Evolutionary conservation across 371 early-diverging fungal species (phyloP), one percentile per base, ranked within the genome.

Genomic region (Mucor mucedo): DNA sequence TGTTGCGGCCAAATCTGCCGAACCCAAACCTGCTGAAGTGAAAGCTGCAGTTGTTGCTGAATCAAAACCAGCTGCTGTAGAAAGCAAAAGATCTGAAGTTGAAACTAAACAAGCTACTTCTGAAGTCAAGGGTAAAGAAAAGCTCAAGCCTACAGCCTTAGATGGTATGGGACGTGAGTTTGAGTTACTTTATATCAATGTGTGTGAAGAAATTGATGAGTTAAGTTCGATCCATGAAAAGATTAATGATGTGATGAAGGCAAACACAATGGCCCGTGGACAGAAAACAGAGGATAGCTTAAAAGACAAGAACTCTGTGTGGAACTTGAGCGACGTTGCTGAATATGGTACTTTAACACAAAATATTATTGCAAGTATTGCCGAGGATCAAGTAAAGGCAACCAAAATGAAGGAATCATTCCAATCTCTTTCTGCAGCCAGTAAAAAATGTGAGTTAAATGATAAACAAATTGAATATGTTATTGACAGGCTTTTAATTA

Each of bases 111-210:
- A 40, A 30, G 45, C 21, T 28, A 21, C 30, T 7, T 0, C 35
- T 35, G 35, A 35, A 35, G 35, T 4, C 8, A 35, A 35, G 8
- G 8, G 35, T 35, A 54, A 58, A 47, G 63, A 55, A 53, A 45
- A 63, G 49, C 55, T 60, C 9, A 66, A 63, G 40, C 58, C 68
- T 13, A 66, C 65, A 54, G 58, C 55, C 21, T 50, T 57, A 27
- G 64, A 72, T 45, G 65, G 71, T 11, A 73, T 77, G 73, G 73
- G 70, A 2, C 54, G 54, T 29, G 69, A 63, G 52, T 77, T 67
- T 45, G 77, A 77, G 65, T 16, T 27, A 9, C 42, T 66, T 8
- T 73, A 69, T 49, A 58, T 73, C n/a, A 53, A 14, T 10, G 61
- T 70, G 13, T 56, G 48, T 7, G 63, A 66, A 16, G 66, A 56